phyloP scores from a whole-genome alignment of 2,329 filamentous ascomycete species.

The Colletotrichum aenigma region DNA sequence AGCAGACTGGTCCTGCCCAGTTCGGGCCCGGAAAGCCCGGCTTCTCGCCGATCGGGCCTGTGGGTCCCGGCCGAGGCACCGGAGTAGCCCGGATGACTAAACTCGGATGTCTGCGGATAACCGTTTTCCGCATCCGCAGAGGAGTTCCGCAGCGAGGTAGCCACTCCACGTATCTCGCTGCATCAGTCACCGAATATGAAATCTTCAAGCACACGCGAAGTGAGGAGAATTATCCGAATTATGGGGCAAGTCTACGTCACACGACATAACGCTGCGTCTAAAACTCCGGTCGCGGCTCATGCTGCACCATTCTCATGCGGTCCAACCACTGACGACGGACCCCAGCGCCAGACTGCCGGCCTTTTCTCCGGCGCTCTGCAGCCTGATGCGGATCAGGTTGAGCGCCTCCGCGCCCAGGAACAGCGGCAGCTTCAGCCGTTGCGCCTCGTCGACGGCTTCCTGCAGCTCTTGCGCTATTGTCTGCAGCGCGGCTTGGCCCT shows the following conservation, averaged over 20 bases:
- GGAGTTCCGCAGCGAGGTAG: background rate
- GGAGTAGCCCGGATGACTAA: background rate
- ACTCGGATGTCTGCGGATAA: background rate
- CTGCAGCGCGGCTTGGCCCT: constrained; percentile 18
- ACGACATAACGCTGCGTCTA: background rate
- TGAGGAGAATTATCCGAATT: background rate
- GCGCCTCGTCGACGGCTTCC: constrained; percentile 45
- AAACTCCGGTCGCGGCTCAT: background rate
- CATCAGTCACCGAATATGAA: background rate
- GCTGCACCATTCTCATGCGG: background rate
- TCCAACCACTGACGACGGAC: background rate
- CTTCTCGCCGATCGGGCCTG: background rate
- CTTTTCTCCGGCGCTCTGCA: background rate
- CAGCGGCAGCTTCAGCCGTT: constrained; percentile 43
- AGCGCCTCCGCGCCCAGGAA: constrained; percentile 44
- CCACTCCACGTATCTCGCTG: background rate
- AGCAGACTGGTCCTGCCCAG: background rate
- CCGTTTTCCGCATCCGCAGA: background rate
- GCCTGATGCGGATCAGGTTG: constrained; percentile 31
- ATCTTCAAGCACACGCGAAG: background rate
- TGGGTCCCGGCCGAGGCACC: background rate
- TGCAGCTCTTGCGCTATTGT: constrained; percentile 35
- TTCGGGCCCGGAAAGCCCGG: background rate
- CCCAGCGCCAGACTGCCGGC: background rate
- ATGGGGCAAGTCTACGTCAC: background rate